Percentiles rank a stretch among this genome's conserved stretches.
Conservation (phyloP, 345 rosid genomes). For the Fremontodendron californicum region DNA sequence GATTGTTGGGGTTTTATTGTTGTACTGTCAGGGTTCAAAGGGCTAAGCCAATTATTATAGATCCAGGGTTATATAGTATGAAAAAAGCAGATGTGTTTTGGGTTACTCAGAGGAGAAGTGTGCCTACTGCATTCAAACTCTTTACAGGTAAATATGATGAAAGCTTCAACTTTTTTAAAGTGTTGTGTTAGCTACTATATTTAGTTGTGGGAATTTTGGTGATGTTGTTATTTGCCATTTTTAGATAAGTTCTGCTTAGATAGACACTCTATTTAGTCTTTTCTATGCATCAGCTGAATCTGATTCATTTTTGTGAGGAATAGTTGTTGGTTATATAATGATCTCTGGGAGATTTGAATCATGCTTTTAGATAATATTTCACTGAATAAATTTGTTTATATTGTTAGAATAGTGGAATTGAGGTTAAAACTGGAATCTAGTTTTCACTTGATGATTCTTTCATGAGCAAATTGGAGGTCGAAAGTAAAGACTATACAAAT, state of each 20-base stretch:
- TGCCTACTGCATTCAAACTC: constrained; percentile 93
- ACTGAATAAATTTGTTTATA: background rate
- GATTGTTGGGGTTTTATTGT: background rate
- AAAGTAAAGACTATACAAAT: background rate
- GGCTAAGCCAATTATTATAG: constrained; percentile 87
- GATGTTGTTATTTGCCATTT: background rate
- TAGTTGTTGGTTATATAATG: background rate
- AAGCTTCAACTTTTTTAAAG: background rate
- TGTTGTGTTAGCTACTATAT: background rate
- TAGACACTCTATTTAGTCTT: background rate
- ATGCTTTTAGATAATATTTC: background rate
- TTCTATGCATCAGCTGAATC: background rate
- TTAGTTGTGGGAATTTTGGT: background rate
- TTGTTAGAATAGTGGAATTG: background rate
- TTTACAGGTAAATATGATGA: constrained; percentile 62
- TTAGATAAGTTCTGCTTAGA: background rate
- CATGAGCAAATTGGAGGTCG: background rate
- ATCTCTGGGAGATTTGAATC: background rate
- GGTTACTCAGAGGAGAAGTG: constrained; percentile 91
- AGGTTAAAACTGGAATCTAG: background rate
- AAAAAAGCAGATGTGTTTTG: constrained; percentile 92
- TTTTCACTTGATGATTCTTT: background rate
- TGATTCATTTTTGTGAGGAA: background rate
- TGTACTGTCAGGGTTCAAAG: constrained; percentile 58
- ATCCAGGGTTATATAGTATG: constrained; percentile 86